Base-by-base conservation (phyloP, 495 filamentous ascomycete genomes). In the Penicillium coffeae region DNA sequence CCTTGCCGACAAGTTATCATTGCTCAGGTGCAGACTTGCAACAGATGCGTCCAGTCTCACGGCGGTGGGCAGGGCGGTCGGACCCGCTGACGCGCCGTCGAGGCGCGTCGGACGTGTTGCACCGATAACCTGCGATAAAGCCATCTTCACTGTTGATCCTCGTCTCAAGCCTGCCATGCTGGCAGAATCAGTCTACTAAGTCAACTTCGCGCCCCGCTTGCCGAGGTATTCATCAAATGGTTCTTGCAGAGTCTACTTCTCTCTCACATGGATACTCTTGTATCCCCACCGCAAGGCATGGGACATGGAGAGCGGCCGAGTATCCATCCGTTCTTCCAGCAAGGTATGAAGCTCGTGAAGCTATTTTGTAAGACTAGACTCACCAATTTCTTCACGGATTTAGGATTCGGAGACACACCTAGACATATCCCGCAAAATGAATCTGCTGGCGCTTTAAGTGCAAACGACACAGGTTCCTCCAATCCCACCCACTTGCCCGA, bases 261-360 rank as follows among this genome's bases (percentile, higher is more conserved):
- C 15, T 27, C 51, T 58, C 59, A 34, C 33, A 60, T 64, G 56
- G 59, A 56, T 55, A 54, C 51, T 14, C 38, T 51, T n/a, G 39
- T 55, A 52, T 61, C 54, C 37, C 35, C 38, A 63, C 50, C 48
- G 44, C 63, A 66, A 65, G 72, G 63, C 43, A 74, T 73, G 69
- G 66, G 58, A 55, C 65, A 69, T 43, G 59, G 63, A 54, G 65
- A 70, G 47, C 64, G 68, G 48, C 66, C 62, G 14, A 62, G 55
- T 30, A 54, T 75, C 43, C 69, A 74, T 52, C 69, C 72, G 10
- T 75, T 74, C 48, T 75, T 74, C 47, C 58, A 59, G 42, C 58
- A 61, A 65, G 68, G 70, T 73, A 45, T 58, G 42, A 40, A 10
- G 10, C 5, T 10, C 10, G 10, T 30, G 25, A 30, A 10, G 25